These are phyloP conservation scores for Tylopilus cervinicoccineus DNA, from an alignment of 768 basidiomycete genomes.

Conservation along the genomic window DNA sequence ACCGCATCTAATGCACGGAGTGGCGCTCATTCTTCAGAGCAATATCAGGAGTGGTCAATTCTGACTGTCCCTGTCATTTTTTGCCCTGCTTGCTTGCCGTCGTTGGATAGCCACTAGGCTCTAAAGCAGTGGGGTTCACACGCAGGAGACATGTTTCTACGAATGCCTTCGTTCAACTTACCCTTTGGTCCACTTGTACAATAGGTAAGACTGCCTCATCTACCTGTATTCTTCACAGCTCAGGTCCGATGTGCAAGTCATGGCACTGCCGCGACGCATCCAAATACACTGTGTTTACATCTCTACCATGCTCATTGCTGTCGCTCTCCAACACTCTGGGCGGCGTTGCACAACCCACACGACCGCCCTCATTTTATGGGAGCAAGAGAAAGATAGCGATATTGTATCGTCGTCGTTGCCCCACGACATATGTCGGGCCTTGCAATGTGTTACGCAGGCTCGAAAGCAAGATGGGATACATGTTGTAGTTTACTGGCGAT, in stretches of 20 bases:
- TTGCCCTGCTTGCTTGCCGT: conserved; percentile 37
- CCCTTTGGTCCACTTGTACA: not conserved
- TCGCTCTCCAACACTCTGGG: conserved; percentile 97
- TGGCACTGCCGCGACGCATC: not conserved
- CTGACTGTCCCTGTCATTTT: conserved; percentile 34
- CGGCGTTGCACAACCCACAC: conserved; percentile 65
- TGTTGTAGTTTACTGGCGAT: not conserved
- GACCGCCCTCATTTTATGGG: conserved; percentile 94
- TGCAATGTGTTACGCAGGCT: conserved; percentile 26
- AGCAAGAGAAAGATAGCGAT: conserved; percentile 56
- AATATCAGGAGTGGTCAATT: conserved; percentile 41
- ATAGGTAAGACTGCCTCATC: conserved; percentile 16
- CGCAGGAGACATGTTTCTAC: conserved; percentile 38
- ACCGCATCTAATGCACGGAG: conserved; percentile 53
- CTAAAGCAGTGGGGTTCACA: conserved; percentile 47
- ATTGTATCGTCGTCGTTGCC: conserved; percentile 26
- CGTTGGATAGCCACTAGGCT: conserved; percentile 23
- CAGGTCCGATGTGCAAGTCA: not conserved
- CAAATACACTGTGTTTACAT: conserved; percentile 2
- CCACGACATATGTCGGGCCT: conserved; percentile 35
- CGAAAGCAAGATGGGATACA: conserved; percentile 37
- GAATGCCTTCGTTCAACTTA: not conserved
- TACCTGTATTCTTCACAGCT: not conserved
- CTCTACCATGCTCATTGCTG: not conserved
- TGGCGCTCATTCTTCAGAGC: conserved; percentile 86